These are phyloP conservation scores for Vaccinium vitisidaea DNA, from an alignment of 148 eudicot genomes.

Conservation along the genomic window DNA sequence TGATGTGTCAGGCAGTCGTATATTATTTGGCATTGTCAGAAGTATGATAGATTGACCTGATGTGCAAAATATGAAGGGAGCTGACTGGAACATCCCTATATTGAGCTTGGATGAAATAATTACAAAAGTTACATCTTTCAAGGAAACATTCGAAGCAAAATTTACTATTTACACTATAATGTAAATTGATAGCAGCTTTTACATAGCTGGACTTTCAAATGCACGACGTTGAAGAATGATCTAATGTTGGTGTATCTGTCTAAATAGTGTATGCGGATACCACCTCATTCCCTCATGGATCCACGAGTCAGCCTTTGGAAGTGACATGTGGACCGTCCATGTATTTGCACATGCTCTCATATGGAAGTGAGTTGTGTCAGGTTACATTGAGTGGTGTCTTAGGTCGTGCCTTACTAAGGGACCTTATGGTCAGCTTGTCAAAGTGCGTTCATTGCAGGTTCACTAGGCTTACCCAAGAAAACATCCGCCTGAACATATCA, in stretches of 20 bases:
- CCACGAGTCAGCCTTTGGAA: not conserved
- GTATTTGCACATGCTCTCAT: too few relatives aligned
- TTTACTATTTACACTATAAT: not conserved
- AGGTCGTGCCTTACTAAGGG: too few relatives aligned
- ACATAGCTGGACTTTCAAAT: not conserved
- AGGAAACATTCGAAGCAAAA: not conserved
- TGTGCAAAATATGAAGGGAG: not conserved
- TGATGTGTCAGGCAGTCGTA: not conserved
- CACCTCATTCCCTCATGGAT: not conserved
- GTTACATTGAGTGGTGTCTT: too few relatives aligned
- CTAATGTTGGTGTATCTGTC: not conserved
- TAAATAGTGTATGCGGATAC: not conserved
- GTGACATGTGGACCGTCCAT: too few relatives aligned
- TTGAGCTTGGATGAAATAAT: not conserved
- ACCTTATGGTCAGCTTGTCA: too few relatives aligned
- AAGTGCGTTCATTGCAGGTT: too few relatives aligned
- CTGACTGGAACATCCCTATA: not conserved
- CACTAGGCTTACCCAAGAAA: too few relatives aligned
- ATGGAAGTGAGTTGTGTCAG: too few relatives aligned
- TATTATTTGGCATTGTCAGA: not conserved
- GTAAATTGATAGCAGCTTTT: not conserved
- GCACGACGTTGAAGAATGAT: not conserved
- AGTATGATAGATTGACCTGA: not conserved
- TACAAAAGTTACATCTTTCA: not conserved
- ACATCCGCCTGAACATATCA: too few relatives aligned